phyloP scores from a whole-genome alignment of 2,329 filamentous ascomycete species.

The Fusarium pseudoanthophilum region DNA sequence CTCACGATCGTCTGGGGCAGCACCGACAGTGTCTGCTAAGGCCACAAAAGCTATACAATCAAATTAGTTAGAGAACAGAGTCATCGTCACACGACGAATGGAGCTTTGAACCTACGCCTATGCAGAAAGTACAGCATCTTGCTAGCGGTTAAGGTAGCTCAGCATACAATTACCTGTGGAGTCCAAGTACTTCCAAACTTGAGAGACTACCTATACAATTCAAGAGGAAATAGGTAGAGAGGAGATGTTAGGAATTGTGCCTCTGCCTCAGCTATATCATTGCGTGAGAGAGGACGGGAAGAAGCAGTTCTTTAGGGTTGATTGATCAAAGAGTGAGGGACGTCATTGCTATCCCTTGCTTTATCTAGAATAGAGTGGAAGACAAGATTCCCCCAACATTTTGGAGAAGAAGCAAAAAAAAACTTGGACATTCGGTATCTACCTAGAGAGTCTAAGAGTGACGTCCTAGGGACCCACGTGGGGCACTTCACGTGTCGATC shows the following conservation, averaged over 20 bases:
- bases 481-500: slow-evolving; percentile 23
- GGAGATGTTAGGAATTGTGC: neutral
- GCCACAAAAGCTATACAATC: slow-evolving; percentile 48
- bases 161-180: neutral
- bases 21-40: slow-evolving; percentile 47
- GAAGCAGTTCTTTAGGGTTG: neutral
- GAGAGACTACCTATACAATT: neutral
- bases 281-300: slow-evolving; percentile 16
- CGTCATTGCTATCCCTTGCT: slow-evolving; percentile 27
- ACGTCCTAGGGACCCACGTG: slow-evolving; percentile 36
- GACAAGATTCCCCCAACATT: slow-evolving; percentile 31
- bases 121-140: slow-evolving; percentile 38
- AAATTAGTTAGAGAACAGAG: slow-evolving; percentile 21
- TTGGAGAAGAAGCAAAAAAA: slow-evolving; percentile 36
- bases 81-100: neutral
- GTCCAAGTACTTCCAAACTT: slow-evolving; percentile 1
- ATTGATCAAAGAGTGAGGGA: slow-evolving; percentile 7
- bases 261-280: slow-evolving; percentile 26
- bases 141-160: neutral
- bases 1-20: slow-evolving; percentile 54
- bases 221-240: neutral
- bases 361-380: neutral
- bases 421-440: slow-evolving; percentile 24
- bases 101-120: slow-evolving; percentile 29
- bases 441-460: too few species aligned